Base-by-base conservation (phyloP, 768 basidiomycete genomes). In the Rhodocollybia butyracea region DNA sequence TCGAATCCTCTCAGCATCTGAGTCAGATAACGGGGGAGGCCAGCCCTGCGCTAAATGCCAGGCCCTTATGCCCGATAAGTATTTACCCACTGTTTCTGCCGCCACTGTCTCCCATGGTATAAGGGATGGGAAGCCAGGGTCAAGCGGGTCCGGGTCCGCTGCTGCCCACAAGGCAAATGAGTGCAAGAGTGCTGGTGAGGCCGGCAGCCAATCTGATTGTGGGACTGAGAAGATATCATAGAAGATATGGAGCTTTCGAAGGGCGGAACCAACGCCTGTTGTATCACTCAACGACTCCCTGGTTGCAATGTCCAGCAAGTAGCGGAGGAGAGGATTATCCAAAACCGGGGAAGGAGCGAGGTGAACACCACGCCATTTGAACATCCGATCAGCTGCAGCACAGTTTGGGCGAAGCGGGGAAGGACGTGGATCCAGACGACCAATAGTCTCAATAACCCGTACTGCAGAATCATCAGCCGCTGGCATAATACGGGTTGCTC, bases 11-110 rank as follows among this genome's bases (percentile, higher is more conserved):
- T 55, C 32, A 0, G 43, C 50, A 19, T 68, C 57, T 0, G 22
- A n/a, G 0, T 67, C 54, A 0, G 66, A 59, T 0, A 74, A 61
- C 0, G 73, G 72, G 1, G 60, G 59, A 1, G 66, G 68, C 74
- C 73, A 76, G 0, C 70, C 73, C 51, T 76, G 74, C 0, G 63
- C 67, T 1, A 73, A 47, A 48, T 75, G 74, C 72, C 73, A 76
- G 0, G 73, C 75, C 2, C 68, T 47, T 0, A 76, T 59, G 0
- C 64, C 73, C 3, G 70, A 57, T 7, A 76, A 64, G 55, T 76
- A 76, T 48, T 74, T 76, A n/a, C n/a, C n/a, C n/a, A n/a, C n/a
- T n/a, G n/a, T n/a, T n/a, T n/a, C n/a, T n/a, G n/a, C n/a, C n/a
- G 8, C 61, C 0, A 76, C 62, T 3, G 72, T 63, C 56, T 74